These are phyloP conservation scores for Penicillium daleae DNA, from an alignment of 495 filamentous ascomycete genomes.

Conservation along the genomic window DNA sequence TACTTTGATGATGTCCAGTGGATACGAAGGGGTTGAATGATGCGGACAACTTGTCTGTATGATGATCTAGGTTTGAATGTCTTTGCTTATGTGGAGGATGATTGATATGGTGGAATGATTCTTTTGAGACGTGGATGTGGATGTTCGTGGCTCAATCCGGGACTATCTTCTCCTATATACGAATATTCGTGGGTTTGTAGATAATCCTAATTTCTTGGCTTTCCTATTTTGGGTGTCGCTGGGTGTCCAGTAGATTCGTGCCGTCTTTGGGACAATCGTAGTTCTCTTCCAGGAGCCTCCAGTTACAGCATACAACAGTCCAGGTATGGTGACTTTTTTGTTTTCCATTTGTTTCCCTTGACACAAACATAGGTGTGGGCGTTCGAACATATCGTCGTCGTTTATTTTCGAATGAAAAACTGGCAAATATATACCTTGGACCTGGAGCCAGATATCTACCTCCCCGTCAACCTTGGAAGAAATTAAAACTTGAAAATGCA, in stretches of 20 bases:
- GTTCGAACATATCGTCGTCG: too few relatives aligned
- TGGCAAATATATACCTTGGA: too few relatives aligned
- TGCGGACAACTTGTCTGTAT: constrained; percentile 18
- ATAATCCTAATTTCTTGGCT: constrained; percentile 12
- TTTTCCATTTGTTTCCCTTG: too few relatives aligned
- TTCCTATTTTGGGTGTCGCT: background rate
- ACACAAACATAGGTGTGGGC: too few relatives aligned
- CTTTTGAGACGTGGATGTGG: background rate
- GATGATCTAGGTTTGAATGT: constrained; percentile 10
- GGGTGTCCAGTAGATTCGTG: background rate
- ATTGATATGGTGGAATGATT: constrained; percentile 6
- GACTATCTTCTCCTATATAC: too few relatives aligned
- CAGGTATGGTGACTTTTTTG: too few relatives aligned
- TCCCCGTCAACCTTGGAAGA: too few relatives aligned
- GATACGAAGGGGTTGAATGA: constrained; percentile 30
- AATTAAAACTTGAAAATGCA: too few relatives aligned
- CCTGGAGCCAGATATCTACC: too few relatives aligned
- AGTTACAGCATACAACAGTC: too few relatives aligned
- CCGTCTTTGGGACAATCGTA: background rate
- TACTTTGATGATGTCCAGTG: constrained; percentile 22
- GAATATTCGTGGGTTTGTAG: constrained; percentile 8
- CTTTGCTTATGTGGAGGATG: constrained; percentile 2
- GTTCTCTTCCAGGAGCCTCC: too few relatives aligned
- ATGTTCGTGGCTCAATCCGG: background rate
- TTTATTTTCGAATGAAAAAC: too few relatives aligned